Evolutionary conservation across 2,329 filamentous ascomycete genomes (phyloP).

Genomic region (Metarhizium guizhouense): DNA sequence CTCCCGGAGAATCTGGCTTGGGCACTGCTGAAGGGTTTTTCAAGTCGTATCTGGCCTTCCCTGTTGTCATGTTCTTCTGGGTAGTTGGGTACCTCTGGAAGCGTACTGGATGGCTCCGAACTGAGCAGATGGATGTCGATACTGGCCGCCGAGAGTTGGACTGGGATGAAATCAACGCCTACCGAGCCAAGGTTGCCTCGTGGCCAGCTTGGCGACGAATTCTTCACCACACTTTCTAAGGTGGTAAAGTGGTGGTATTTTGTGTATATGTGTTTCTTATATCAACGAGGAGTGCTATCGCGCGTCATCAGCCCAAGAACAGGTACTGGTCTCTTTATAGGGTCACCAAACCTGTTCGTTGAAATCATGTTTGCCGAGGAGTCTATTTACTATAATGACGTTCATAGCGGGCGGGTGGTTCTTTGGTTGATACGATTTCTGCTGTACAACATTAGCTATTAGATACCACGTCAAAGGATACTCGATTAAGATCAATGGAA

Average conservation of each 20-base stretch:
- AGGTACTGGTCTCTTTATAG: not conserved
- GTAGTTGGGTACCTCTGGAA: slow-evolving; percentile 56
- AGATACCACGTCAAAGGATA: slow-evolving; percentile 14
- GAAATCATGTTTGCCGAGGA: not conserved
- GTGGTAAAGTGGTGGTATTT: not conserved
- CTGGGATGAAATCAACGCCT: slow-evolving; percentile 53
- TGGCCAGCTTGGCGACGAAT: slow-evolving; percentile 42
- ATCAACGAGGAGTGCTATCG: not conserved
- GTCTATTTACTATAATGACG: not conserved
- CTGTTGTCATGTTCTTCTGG: slow-evolving; percentile 49
- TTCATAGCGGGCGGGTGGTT: not conserved
- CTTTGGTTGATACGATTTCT: slow-evolving; percentile 1
- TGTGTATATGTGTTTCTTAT: not conserved
- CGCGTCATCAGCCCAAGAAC: not conserved
- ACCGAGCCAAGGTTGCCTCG: slow-evolving; percentile 39
- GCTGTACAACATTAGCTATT: slow-evolving; percentile 12
- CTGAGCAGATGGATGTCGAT: slow-evolving; percentile 58
- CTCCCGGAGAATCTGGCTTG: slow-evolving; percentile 21
- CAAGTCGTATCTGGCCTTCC: slow-evolving; percentile 43
- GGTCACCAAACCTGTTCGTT: not conserved
- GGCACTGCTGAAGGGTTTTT: slow-evolving; percentile 43
- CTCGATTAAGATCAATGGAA: not conserved
- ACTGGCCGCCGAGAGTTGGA: slow-evolving; percentile 56
- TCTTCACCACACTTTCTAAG: slow-evolving; percentile 29
- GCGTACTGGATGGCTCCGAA: slow-evolving; percentile 48